Percentiles rank a stretch among this genome's conserved stretches.
Conservation (phyloP, 768 basidiomycete genomes). For the Lyophyllum atratum region DNA sequence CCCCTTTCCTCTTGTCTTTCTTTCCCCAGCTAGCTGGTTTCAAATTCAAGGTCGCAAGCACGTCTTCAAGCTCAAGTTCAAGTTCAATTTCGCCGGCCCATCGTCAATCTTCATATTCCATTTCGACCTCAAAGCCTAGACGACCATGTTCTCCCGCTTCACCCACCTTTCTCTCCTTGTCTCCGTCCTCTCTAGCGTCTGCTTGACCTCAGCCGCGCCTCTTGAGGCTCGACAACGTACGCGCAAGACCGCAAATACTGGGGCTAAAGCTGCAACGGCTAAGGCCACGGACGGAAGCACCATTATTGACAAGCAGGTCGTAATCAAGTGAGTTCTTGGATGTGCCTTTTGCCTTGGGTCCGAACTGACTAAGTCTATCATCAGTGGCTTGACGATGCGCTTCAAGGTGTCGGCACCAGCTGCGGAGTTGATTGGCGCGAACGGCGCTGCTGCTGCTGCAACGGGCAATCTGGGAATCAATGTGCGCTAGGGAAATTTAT, state of each 20-base stretch:
- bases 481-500: conserved; percentile 11
- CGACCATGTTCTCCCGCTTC: neutral
- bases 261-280: conserved; percentile 8
- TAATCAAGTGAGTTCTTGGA: conserved; percentile 22
- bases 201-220: conserved; percentile 1
- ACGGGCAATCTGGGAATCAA: conserved; percentile 24
- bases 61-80: neutral
- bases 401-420: conserved; percentile 29
- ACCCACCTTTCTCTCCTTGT: conserved; percentile 1
- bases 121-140: neutral
- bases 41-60: neutral
- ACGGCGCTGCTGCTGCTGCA: conserved; percentile 1
- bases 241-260: conserved; percentile 10
- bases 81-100: neutral
- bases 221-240: conserved; percentile 8
- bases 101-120: neutral
- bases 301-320: conserved; percentile 26
- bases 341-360: neutral
- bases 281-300: conserved; percentile 25
- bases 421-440: conserved; percentile 21
- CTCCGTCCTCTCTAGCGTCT: neutral
- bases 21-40: conserved; percentile 1
- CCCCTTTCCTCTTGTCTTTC: neutral
- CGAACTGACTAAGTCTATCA: neutral
- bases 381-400: conserved; percentile 26